Conservation (phyloP, 2,329 filamentous ascomycete genomes). For the Ascocoryne sarcoides region DNA sequence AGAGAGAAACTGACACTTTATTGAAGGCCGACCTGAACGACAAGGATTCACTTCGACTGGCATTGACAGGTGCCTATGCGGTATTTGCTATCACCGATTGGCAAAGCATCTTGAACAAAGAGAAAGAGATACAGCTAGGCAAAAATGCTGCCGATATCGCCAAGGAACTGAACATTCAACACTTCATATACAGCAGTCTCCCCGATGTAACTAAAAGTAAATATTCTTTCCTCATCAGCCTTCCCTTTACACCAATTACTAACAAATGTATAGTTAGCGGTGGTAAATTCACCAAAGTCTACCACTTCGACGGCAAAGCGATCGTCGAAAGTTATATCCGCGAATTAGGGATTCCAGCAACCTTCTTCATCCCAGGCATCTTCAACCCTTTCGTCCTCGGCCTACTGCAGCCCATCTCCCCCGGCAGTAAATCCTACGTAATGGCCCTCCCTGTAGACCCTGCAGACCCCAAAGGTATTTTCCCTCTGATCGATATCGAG, state of each 20-base stretch:
- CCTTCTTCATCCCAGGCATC: conserved; percentile 37
- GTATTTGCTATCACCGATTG: conserved; percentile 19
- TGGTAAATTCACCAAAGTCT: conserved; percentile 31
- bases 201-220: conserved; percentile 31
- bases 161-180: conserved; percentile 32
- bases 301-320: conserved; percentile 29
- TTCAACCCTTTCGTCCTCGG: conserved; percentile 32
- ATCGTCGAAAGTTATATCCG: conserved; percentile 28
- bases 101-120: conserved; percentile 25
- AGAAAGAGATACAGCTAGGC: conserved; percentile 24
- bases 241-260: not conserved
- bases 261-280: conserved; percentile 26
- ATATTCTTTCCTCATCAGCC: conserved; percentile 3
- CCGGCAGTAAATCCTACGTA: conserved; percentile 9
- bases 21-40: conserved; percentile 33
- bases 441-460: conserved; percentile 8
- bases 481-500: conserved; percentile 23
- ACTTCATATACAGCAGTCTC: conserved; percentile 37
- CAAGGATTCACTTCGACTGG: conserved; percentile 28
- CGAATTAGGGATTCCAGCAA: conserved; percentile 31
- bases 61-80: conserved; percentile 14
- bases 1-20: too few species aligned
- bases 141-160: conserved; percentile 30
- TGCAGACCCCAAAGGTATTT: conserved; percentile 4
- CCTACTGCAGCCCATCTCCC: conserved; percentile 12